Percentiles rank a stretch among this genome's conserved stretches.
Evolutionary conservation across 129 eudicot genomes (phyloP).

Genomic region (Artemisia argyi): DNA sequence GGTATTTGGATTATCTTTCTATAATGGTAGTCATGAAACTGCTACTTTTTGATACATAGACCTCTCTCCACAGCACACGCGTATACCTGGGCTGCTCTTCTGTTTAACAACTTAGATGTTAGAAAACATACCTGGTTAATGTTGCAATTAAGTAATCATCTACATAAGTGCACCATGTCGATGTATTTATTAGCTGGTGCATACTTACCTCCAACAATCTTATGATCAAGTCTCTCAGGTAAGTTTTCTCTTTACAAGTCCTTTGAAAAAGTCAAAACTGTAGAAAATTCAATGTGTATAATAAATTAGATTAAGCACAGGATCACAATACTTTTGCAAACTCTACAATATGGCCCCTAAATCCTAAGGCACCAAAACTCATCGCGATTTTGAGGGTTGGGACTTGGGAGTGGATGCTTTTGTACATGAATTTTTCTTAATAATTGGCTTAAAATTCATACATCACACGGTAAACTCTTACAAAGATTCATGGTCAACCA

Average conservation of each 20-base stretch:
- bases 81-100: not conserved
- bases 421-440: not conserved
- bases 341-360: not conserved
- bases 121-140: not conserved
- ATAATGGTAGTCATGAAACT: not conserved
- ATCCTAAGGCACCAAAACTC: not conserved
- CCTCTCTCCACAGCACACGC: no score
- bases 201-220: slow-evolving; percentile 5
- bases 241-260: slow-evolving; percentile 82
- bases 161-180: not conserved
- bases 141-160: not conserved
- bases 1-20: no score
- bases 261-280: slow-evolving; percentile 98
- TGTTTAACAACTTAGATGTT: not conserved
- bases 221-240: slow-evolving; percentile 22
- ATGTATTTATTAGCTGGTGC: not conserved
- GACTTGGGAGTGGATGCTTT: not conserved
- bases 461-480: no score
- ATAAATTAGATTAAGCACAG: no score
- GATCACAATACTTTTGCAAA: no score
- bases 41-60: not conserved
- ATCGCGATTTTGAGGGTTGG: not conserved
- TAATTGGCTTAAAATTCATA: not conserved
- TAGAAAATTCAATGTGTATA: not conserved
- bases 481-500: not conserved